Evolutionary conservation across 2,329 filamentous ascomycete genomes (phyloP), one percentile per base, ranked within the genome.

Genomic region (Phyllosticta ampelicida): DNA sequence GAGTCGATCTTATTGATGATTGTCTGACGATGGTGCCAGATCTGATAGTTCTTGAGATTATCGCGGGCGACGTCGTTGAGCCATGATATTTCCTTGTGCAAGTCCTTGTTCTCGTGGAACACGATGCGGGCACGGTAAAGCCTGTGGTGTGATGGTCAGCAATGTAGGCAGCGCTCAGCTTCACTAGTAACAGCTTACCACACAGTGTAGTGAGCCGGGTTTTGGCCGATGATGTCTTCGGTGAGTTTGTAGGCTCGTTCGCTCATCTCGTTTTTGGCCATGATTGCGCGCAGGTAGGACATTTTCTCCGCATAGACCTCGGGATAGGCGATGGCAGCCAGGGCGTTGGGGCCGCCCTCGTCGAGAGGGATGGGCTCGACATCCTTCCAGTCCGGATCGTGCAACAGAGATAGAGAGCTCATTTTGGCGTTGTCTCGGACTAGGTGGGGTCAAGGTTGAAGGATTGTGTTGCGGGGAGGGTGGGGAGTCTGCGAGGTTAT

Each of bases 21-120:
- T 71, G 74, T 70, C 78, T 84, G 70, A 64, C 80, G 70, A 75
- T 86, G 76, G 82, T 88, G 73, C 81, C 94, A 99, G 72, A 99
- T 99, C 75, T 99, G 94, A 76, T 99, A 99, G 76, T 97, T 99
- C 74, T 99, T 99, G 67, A 95, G 84, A 70, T 96, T 86, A 59
- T 83, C 79, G 55, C 95, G 77, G 10, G 92, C 89, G 26, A 94
- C 84, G 10, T 83, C 77, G 73, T 96, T 95, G 55, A 99, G 79
- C 90, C 92, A 99, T 50, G 77, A 75, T 52, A 96, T 78, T 72
- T 99, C 94, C 60, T 86, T 80, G 2, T 77, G 73, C 51, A 94
- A 76, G 57, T 85, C 76, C 53, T 86, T 79, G 53, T 81, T 72
- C 23, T 95, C 77, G 2, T 82, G 78, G 62, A 86, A 81, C 53